These are phyloP conservation scores for Cerioporus squamosus DNA, from an alignment of 1,284 basidiomycete species.

Conservation along the genomic window DNA sequence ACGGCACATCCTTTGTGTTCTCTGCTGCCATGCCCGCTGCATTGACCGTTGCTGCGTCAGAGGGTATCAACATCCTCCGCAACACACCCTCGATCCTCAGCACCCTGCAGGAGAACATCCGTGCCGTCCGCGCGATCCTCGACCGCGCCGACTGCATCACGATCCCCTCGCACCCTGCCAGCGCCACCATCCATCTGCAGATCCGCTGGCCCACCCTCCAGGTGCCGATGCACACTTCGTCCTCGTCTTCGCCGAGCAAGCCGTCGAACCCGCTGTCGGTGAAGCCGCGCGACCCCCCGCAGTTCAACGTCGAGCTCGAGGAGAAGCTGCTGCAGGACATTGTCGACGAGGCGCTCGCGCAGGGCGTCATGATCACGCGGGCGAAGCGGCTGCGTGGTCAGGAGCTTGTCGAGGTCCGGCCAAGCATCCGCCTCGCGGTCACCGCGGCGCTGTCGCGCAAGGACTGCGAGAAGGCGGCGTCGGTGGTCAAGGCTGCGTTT, in stretches of 20 bases:
- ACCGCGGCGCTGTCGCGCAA: conserved; percentile 82
- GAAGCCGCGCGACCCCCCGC: conserved; percentile 45
- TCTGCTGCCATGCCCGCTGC: conserved; percentile 94
- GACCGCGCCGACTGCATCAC: conserved; percentile 82
- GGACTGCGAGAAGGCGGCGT: conserved; percentile 90
- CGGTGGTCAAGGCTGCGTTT: conserved; percentile 75
- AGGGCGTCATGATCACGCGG: conserved; percentile 83
- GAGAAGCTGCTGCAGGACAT: conserved; percentile 86
- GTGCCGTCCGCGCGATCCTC: conserved; percentile 75
- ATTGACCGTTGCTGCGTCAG: conserved; percentile 86
- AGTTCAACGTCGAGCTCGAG: conserved; percentile 70
- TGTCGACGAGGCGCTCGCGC: conserved; percentile 79
- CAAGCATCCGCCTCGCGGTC: conserved; percentile 86
- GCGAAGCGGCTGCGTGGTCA: conserved; percentile 83
- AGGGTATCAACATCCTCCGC: conserved; percentile 81
- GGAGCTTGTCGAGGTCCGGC: conserved; percentile 81
- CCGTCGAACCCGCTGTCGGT: conserved; percentile 51
- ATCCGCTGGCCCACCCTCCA: conserved; percentile 49
- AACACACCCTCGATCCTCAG: conserved; percentile 76
- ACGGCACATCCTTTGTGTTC: conserved; percentile 95
- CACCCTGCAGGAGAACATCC: conserved; percentile 82
- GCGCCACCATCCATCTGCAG: conserved; percentile 89
- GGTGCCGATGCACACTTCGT: conserved; percentile 30
- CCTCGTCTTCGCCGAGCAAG: conserved; percentile 36
- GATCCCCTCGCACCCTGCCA: conserved; percentile 85